Conservation (phyloP, 192 early-diverging fungal species). For the Linderina pennispora region DNA sequence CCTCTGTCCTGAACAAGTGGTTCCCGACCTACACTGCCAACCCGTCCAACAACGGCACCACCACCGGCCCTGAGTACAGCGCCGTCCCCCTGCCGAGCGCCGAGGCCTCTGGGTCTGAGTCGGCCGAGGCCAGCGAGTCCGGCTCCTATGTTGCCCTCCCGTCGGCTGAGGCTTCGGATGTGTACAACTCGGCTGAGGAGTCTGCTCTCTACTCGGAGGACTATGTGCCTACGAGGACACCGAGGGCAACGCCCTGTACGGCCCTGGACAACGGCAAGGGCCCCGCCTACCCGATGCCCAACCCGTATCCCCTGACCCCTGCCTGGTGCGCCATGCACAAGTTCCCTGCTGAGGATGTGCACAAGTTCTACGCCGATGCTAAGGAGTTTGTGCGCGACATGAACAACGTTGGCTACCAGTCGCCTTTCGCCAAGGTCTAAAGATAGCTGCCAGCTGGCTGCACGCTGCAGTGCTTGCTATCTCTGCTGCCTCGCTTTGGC, state of each 20-base stretch:
- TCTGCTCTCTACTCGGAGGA: constrained; percentile 11
- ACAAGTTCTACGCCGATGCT: constrained; percentile 26
- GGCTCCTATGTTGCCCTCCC: neutral
- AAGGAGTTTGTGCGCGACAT: constrained; percentile 39
- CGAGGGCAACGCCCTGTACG: neutral
- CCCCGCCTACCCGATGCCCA: constrained; percentile 39
- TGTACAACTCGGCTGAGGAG: constrained; percentile 1
- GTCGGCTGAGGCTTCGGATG: neutral
- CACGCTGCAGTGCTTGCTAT: neutral
- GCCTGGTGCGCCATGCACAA: constrained; percentile 36
- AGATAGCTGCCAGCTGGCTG: neutral
- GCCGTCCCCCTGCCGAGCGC: constrained; percentile 9
- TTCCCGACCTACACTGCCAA: constrained; percentile 30
- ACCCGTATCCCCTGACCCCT: constrained; percentile 27
- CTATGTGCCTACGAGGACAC: constrained; percentile 6
- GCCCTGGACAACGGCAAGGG: constrained; percentile 12
- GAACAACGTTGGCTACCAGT: constrained; percentile 36
- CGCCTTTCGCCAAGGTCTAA: constrained; percentile 32
- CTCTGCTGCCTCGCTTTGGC: neutral
- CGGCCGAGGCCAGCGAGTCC: neutral
- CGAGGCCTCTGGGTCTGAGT: neutral
- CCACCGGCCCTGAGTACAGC: neutral
- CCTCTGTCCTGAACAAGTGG: constrained; percentile 35
- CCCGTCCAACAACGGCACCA: constrained; percentile 8
- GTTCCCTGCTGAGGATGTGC: constrained; percentile 25